A percentile compares a stretch with the other conserved stretches of the same genome.
These are phyloP conservation scores for Blastobotrys indianensis DNA, from an alignment of 1,139 yeast species.

Conservation along the genomic window DNA sequence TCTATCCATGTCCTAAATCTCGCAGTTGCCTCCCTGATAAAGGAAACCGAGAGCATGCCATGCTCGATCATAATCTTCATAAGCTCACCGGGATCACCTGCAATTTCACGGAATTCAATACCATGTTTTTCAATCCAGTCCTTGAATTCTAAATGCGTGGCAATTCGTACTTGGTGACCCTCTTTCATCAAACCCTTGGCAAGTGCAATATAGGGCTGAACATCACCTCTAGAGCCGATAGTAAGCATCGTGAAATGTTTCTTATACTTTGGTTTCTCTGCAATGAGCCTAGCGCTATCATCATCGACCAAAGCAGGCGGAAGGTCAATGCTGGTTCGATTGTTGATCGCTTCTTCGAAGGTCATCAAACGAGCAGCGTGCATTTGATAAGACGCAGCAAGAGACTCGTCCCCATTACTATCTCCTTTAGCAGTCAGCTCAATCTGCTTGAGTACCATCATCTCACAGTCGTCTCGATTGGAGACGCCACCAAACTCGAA, in stretches of 20 bases:
- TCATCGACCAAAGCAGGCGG: constrained; percentile 10
- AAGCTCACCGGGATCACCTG: constrained; percentile 89
- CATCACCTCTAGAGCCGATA: constrained; percentile 94
- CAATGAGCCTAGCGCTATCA: constrained; percentile 5
- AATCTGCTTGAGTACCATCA: constrained; percentile 46
- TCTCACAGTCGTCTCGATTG: constrained; percentile 69
- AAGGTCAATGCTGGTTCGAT: constrained; percentile 13
- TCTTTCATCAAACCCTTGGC: constrained; percentile 70
- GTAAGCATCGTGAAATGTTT: constrained; percentile 68
- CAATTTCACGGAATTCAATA: constrained; percentile 63
- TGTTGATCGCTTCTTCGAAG: constrained; percentile 28
- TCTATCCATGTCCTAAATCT: constrained; percentile 77
- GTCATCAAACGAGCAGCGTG: constrained; percentile 29
- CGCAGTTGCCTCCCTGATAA: constrained; percentile 73
- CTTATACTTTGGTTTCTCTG: constrained; percentile 28
- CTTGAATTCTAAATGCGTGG: constrained; percentile 76
- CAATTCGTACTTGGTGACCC: constrained; percentile 79
- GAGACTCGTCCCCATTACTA: neutral
- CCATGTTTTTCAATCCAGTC: constrained; percentile 68
- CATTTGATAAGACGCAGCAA: constrained; percentile 13
- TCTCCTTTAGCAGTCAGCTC: constrained; percentile 30
- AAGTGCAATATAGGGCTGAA: constrained; percentile 91
- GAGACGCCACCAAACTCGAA: constrained; percentile 66
- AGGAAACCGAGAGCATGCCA: constrained; percentile 78
- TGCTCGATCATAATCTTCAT: constrained; percentile 92